Base-by-base conservation (phyloP, 2,329 filamentous ascomycete genomes). In the Colletotrichum spinosum region DNA sequence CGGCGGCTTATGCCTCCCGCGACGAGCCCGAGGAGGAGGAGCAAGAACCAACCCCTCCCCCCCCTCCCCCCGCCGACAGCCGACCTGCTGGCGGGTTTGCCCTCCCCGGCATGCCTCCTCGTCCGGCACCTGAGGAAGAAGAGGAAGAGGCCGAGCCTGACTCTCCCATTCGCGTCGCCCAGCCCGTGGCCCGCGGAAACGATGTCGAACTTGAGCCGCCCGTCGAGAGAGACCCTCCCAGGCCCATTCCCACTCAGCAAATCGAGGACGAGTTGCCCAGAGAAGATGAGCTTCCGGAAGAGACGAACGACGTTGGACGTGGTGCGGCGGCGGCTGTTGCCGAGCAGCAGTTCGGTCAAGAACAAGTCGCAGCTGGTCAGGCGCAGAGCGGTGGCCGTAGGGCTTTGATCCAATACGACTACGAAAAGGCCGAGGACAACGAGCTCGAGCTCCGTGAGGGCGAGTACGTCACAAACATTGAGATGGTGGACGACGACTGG, bases 401-500 rank as follows among this genome's bases (percentile, higher is more conserved):
- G 52, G 96, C 96, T 1, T 73, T 97, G 62, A 88, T 96, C 41
- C 90, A 96, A 73, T 99, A 96, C 76, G 96, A 99, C 76, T 99
- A 99, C 75, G 95, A 97, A 73, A 97, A 97, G 80, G 94, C 94
- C 1, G 96, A 99, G 78, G 94, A 97, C 70, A 99, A 99, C 73
- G 96, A 99, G 80, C 88, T 99, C 62, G 94, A 97, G 70, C 86
- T 99, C 15, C 85, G 87, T 34, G 96, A 99, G 79, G 94, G 94
- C 68, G 92, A 97, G 72, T 88, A 90, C 69, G 91, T 99, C 42
- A 94, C 87, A 33, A 91, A 97, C 75, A 97, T 99, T 72, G 93
- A 98, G 68, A 97, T 97, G 92, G 93, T 99, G 2, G 96, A 98
- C 72, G 92, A 97, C 55, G 95, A 99, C 76, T 99, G 96, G 96